Evolutionary conservation across 208 protist genomes (phyloP).

Genomic region (Crithidia mellificae): DNA sequence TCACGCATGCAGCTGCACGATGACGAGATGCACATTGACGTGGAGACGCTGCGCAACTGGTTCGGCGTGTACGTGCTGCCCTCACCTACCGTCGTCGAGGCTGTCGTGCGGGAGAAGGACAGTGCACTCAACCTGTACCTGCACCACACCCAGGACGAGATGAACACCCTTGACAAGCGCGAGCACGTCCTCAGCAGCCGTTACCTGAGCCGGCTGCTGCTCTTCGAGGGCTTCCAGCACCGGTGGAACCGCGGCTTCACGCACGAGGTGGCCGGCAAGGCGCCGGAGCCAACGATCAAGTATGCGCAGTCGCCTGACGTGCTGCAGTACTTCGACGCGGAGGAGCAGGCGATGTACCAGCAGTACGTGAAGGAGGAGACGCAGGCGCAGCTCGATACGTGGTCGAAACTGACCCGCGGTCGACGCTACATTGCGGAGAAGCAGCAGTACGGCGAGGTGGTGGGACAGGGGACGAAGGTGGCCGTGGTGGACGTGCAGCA

Average conservation of each 20-base stretch:
- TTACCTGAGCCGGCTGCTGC: constrained; percentile 78
- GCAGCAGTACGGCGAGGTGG: constrained; percentile 76
- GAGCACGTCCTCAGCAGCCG: constrained; percentile 84
- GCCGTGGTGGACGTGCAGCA: constrained; percentile 68
- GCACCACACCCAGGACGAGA: constrained; percentile 58
- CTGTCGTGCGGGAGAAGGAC: constrained; percentile 39
- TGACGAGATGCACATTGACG: constrained; percentile 69
- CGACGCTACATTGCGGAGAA: constrained; percentile 71
- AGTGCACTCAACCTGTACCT: constrained; percentile 57
- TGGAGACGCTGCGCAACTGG: constrained; percentile 79
- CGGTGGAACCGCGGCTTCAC: constrained; percentile 68
- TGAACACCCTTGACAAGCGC: constrained; percentile 67
- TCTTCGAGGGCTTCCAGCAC: constrained; percentile 68
- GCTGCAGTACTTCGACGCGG: constrained; percentile 69
- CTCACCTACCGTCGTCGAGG: constrained; percentile 75
- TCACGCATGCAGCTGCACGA: constrained; percentile 41
- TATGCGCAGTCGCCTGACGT: constrained; percentile 69
- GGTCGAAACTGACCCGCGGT: constrained; percentile 44
- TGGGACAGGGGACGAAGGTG: constrained; percentile 43
- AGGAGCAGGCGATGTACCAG: constrained; percentile 83
- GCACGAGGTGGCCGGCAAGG: constrained; percentile 48
- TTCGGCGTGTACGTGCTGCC: constrained; percentile 89
- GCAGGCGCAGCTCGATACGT: constrained; percentile 57
- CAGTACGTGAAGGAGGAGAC: constrained; percentile 74
- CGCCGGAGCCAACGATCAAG: constrained; percentile 75